Base-by-base conservation (phyloP, 2,329 filamentous ascomycete species). In the Hypomyces rosellus region DNA sequence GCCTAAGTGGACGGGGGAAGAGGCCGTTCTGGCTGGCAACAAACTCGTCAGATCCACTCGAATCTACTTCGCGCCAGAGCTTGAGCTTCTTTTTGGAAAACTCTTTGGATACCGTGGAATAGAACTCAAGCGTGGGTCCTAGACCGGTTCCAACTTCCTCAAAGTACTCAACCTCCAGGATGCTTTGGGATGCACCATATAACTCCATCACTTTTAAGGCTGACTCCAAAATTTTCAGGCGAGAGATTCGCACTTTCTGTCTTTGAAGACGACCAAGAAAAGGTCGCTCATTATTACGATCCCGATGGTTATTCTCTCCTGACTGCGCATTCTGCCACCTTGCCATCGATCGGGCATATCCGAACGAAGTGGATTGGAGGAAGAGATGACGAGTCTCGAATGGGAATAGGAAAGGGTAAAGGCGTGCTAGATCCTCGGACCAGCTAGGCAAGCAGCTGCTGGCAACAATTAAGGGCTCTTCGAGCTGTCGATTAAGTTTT, bases 141-240 rank as follows among this genome's bases (percentile, higher is more conserved):
- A 99, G 77, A 43, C 93, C 93, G 20, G 95, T 99, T 50, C 93
- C 93, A 18, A 99, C 93, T 70, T 99, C 93, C 62, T 97, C 93
- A 59, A 99, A 99, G 63, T 99, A 99, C 63, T 99, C 95, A 2
- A 99, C 92, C 64, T 99, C 93, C 1, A 99, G 73, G 25, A 97
- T 88, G 65, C 92, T 97, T 52, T 95, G 89, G 1, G 92, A 95
- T n/a, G 89, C 89, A 1, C 93, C 93, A 61, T 99, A 99, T 3
- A 97, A 80, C 60, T 99, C 92, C 92, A 99, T 97, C 30, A 99
- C 93, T 69, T 99, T 99, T 66, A 97, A 77, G 0, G 93, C 93
- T 13, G 93, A 97, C 65, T 99, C 93, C 7, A 99, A 76, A 42
- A 99, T 96, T 61, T 95, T 90, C n/a, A 82, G 83, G 40, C 93